These are phyloP conservation scores for Monoraphidium neglectum DNA, from an alignment of 139 green algal genomes.

Conservation along the genomic window DNA sequence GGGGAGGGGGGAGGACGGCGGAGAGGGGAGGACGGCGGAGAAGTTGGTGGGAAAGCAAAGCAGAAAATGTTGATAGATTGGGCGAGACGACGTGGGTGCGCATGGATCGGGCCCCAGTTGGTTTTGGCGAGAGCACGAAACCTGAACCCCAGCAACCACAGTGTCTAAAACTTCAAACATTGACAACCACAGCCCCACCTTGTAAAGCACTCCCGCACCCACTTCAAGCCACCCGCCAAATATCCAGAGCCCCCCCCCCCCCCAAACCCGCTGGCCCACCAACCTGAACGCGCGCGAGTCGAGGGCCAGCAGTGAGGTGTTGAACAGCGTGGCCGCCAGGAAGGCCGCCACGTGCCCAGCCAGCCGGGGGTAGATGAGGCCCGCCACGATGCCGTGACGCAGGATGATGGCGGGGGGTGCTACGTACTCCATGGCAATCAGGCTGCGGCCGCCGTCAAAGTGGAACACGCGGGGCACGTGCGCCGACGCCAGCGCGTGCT, in stretches of 20 bases:
- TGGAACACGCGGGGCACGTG: conserved; percentile 78
- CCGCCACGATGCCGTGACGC: conserved; percentile 57
- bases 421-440: conserved; percentile 91
- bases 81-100: too few relatives aligned
- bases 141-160: background rate
- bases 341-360: conserved; percentile 75
- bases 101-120: too few relatives aligned
- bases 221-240: too few relatives aligned
- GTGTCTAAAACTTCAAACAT: too few relatives aligned
- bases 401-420: conserved; percentile 86
- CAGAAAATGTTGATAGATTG: too few relatives aligned
- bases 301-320: conserved; percentile 81
- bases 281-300: conserved; percentile 54
- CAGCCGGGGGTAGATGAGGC: conserved; percentile 73
- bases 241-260: too few relatives aligned
- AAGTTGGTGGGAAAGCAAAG: background rate
- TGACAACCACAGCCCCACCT: too few relatives aligned
- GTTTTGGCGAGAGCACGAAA: too few relatives aligned
- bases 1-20: conserved; percentile 19
- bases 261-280: background rate
- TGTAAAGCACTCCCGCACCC: too few relatives aligned
- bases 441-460: conserved; percentile 55
- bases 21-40: background rate
- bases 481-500: conserved; percentile 65
- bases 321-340: conserved; percentile 85